Percentiles rank a stretch among this genome's conserved stretches.
Conservation (phyloP, 345 rosid species). For the Cardiospermum halicacabum region DNA sequence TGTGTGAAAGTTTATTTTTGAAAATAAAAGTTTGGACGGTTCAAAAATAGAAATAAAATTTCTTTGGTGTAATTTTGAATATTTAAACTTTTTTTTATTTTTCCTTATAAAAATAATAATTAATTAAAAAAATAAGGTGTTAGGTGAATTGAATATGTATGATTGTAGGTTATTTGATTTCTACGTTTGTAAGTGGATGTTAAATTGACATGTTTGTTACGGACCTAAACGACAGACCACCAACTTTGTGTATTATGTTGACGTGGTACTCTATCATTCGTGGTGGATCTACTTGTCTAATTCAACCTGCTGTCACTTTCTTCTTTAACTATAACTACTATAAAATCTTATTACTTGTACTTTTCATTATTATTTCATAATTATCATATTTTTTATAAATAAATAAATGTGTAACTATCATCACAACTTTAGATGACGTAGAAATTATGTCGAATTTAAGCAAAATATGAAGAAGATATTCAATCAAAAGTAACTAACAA, state of each 20-base stretch:
- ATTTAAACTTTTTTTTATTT: too few relatives aligned
- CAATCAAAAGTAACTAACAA: too few relatives aligned
- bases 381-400: too few relatives aligned
- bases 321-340: neutral
- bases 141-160: constrained; percentile 32
- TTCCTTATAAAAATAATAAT: neutral
- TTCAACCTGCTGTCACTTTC: constrained; percentile 17
- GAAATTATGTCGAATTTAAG: too few relatives aligned
- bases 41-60: too few relatives aligned
- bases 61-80: too few relatives aligned
- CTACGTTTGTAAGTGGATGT: neutral
- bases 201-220: constrained; percentile 8
- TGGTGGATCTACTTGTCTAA: neutral
- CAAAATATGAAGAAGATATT: too few relatives aligned
- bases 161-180: neutral
- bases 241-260: constrained; percentile 6
- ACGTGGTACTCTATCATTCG: constrained; percentile 9
- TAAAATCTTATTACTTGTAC: neutral
- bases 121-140: constrained; percentile 29
- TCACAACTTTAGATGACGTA: too few relatives aligned
- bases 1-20: too few relatives aligned
- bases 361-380: neutral
- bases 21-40: too few relatives aligned
- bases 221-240: constrained; percentile 20
- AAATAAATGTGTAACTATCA: too few relatives aligned